Percentiles rank a stretch among this genome's conserved stretches.
Evolutionary conservation across 2,329 filamentous ascomycete genomes (phyloP).

Genomic region (Ambrosiella cleistominuta): DNA sequence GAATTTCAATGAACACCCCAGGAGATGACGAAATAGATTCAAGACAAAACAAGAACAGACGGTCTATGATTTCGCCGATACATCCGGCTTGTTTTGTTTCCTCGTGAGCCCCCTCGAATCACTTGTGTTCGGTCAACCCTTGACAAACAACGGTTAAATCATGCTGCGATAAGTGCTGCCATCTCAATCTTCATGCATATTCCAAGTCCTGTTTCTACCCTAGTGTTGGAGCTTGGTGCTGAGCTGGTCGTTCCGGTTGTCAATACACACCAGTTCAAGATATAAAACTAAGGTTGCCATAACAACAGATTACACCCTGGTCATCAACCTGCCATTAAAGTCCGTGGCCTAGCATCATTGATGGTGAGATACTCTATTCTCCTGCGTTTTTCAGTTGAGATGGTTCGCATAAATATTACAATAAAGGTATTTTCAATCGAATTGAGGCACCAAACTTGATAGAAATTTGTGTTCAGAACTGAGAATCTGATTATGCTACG

Average conservation of each 20-base stretch:
- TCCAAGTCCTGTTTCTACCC: too few species aligned
- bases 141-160: background rate
- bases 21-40: too few species aligned
- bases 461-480: background rate
- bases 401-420: background rate
- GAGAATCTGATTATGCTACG: too few species aligned
- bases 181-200: background rate
- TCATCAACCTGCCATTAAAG: background rate
- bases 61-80: too few species aligned
- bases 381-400: background rate
- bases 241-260: background rate
- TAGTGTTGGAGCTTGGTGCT: too few species aligned
- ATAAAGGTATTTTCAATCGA: background rate
- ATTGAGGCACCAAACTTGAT: background rate
- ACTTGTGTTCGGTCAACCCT: too few species aligned
- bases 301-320: background rate
- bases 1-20: too few species aligned
- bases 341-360: background rate
- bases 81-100: too few species aligned
- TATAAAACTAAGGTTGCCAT: background rate
- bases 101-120: too few species aligned
- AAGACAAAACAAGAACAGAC: too few species aligned
- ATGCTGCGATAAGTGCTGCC: background rate
- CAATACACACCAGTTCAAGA: background rate
- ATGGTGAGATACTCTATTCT: background rate